A percentile compares a stretch with the other conserved stretches of the same genome.
Conservation (phyloP, 1,284 basidiomycete genomes). For the Hemileia vastatrix region DNA sequence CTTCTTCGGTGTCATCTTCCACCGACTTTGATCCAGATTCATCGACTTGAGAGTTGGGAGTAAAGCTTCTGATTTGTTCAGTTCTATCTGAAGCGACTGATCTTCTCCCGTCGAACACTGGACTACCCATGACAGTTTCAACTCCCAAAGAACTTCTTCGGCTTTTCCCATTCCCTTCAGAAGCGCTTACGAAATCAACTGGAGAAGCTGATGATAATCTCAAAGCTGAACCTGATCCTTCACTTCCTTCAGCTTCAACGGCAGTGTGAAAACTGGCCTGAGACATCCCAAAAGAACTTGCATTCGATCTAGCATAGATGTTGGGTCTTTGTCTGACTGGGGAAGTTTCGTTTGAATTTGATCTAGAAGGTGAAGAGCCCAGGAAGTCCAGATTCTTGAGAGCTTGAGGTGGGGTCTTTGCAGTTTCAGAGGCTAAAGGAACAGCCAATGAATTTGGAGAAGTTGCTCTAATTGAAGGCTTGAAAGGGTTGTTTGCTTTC, state of each 20-base stretch:
- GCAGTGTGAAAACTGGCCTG: too few species aligned
- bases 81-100: background rate
- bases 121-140: background rate
- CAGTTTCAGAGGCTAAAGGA: background rate
- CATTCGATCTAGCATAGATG: too few species aligned
- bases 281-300: too few species aligned
- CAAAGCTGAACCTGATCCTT: background rate
- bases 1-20: too few species aligned
- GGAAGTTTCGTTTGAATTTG: background rate
- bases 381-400: too few species aligned
- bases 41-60: too few species aligned
- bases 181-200: background rate
- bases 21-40: too few species aligned
- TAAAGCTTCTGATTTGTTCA: background rate
- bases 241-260: too few species aligned
- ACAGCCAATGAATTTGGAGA: background rate
- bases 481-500: background rate
- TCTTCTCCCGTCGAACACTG: background rate
- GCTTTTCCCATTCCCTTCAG: background rate
- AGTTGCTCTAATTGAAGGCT: background rate
- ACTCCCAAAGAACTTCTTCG: background rate
- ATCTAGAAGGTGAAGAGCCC: background rate
- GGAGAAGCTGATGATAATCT: background rate
- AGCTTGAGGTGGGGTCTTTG: background rate
- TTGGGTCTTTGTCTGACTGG: background rate